Base-by-base conservation (phyloP, 345 rosid species). In the Citrus sp. region DNA sequence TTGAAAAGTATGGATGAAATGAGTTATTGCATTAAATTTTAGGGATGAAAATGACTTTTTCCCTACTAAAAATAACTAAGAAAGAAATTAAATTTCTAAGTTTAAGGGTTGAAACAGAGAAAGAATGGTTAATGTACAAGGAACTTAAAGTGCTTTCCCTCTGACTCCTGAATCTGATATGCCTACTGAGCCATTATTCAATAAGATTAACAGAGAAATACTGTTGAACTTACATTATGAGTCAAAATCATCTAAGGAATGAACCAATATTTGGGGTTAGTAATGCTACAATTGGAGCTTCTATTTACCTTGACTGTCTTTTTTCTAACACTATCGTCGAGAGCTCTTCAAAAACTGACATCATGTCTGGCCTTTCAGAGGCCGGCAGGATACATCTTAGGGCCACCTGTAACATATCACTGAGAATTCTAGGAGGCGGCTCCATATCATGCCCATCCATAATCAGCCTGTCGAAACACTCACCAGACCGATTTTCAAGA, bases 361-460 rank as follows among this genome's bases (percentile, higher is more conserved):
- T 85, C 81, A 93, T 93, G 79, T 95, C 98, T 0, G 95, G 95
- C 73, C 97, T 92, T 80, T 94, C 98, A 2, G 92, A 86, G 1
- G 97, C 97, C 18, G 97, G 88, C 25, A 90, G 85, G 73, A 90
- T 88, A 77, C 97, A 94, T 77, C 84, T 87, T 21, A 92, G 84
- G 77, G 93, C 95, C 70, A 93, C 93, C 42, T 83, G 82, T 72
- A 94, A 86, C 82, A 92, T 80, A 74, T 81, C 87, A 71, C 80
- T 69, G 10, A 90, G 89, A 70, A 83, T 83, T 62, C 87, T 72
- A 28, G 79, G 73, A 27, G 79, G 72, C 34, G 67, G 79, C 55
- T 82, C 82, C 13, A 35, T 77, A 19, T 71, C 80, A 24, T 75
- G 73, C 14, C 77, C 34, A 64, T 74, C 82, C 66, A 74, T 38